Conservation (phyloP, 768 basidiomycete genomes). For the Rhodotorula graminis region DNA sequence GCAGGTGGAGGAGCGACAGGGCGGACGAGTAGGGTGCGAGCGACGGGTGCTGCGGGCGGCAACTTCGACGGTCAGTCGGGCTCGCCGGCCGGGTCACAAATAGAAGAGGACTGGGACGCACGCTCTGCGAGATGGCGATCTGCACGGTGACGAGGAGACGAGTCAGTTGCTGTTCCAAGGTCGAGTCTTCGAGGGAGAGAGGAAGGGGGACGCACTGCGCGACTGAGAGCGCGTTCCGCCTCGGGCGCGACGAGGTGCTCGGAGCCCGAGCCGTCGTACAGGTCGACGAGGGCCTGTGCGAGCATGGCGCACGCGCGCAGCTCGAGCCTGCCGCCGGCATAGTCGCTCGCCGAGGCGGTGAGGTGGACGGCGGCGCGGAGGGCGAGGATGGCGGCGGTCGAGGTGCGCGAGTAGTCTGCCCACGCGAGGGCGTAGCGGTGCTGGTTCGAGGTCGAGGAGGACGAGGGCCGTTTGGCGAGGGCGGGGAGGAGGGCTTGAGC, state of each 20-base stretch:
- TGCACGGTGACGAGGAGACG: neutral
- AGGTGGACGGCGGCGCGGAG: constrained; percentile 2
- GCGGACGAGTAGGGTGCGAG: neutral
- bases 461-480: constrained; percentile 11
- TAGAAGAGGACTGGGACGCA: neutral
- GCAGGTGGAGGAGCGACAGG: constrained; percentile 16
- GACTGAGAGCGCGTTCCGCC: neutral
- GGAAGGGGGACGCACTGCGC: constrained; percentile 1
- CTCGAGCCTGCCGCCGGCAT: constrained; percentile 8
- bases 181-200: neutral
- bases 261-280: constrained; percentile 13
- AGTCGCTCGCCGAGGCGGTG: constrained; percentile 3
- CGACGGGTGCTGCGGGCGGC: too few relatives aligned
- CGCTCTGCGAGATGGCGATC: neutral
- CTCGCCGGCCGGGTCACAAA: neutral
- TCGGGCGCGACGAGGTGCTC: neutral
- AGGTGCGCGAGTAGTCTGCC: neutral
- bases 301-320: constrained; percentile 26
- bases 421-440: constrained; percentile 5
- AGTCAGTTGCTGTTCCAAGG: too few relatives aligned
- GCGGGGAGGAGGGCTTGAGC: neutral
- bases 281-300: constrained; percentile 12
- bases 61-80: neutral
- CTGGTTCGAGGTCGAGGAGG: constrained; percentile 1
- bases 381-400: neutral